Evolutionary conservation across 352 stramenopile species (phyloP), one percentile per base, ranked within the genome.

Genomic region (Phytophthora sp.): DNA sequence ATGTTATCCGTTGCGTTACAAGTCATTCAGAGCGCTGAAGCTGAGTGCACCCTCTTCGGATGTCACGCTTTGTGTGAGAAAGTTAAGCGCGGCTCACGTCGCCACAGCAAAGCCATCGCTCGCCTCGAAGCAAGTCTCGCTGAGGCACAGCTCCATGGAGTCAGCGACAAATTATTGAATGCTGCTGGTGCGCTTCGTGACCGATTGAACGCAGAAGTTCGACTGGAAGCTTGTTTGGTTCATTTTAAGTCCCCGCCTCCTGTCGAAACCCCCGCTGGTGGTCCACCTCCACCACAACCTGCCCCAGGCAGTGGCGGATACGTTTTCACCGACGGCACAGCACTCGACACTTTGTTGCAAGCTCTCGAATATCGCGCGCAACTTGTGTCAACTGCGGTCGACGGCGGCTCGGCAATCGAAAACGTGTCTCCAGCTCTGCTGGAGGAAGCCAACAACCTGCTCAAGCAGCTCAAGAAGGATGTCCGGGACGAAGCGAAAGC

Each of bases 391-490:
- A 56, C 51, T 15, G 85, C 83, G 0, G 66, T 91, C 53, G 83
- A 93, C 17, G 44, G 57, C 12, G 77, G 73, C 2, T 42, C 65
- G 4, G 56, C 69, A 0, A 55, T 91, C 0, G 78, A 90, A 35
- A 77, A 73, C 1, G 77, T 92, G n/a, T 86, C 82, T 13, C 0
- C 63, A 4, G 34, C 54, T 18, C 48, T 94, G 34, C 66, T 94
- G 35, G 86, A 95, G 26, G 79, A 94, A 59, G 76, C 65, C 4
- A 70, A 58, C 1, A 76, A 69, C 24, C 12, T 82, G 11, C 62
- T 93, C 18, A 92, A 92, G 54, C 86, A 92, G 49, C 69, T 94
- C 9, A 95, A 92, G 60, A 92, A 92, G 42, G 84, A 92, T 27
- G 77, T 92, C 30, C 85, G 85, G 24, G 87, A 94, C 13, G 87